Percentiles rank a stretch among this genome's conserved stretches.
phyloP scores from a whole-genome alignment of 148 eudicot species.

The Cornus suecica region DNA sequence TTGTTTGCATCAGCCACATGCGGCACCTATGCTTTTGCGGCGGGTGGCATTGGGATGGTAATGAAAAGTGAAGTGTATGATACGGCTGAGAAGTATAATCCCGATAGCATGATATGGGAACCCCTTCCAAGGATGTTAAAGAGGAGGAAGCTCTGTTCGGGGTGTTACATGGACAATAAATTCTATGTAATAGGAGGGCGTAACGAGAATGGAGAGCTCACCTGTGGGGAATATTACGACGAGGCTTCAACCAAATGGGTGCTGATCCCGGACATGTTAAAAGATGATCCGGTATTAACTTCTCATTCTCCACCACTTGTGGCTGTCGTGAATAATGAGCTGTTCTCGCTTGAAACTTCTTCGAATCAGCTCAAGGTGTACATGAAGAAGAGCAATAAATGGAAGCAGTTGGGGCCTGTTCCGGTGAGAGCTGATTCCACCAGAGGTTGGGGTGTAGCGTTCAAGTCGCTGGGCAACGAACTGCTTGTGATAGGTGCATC shows the following conservation, averaged over 20 bases:
- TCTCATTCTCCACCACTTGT: constrained; percentile 68
- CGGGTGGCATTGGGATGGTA: constrained; percentile 49
- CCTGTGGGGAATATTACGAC: constrained; percentile 67
- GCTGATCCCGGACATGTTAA: constrained; percentile 49
- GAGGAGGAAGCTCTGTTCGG: constrained; percentile 57
- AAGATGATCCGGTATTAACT: constrained; percentile 39
- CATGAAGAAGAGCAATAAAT: constrained; percentile 50
- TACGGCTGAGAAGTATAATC: constrained; percentile 35
- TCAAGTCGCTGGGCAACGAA: constrained; percentile 70
- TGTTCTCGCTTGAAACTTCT: constrained; percentile 52
- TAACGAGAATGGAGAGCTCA: constrained; percentile 40
- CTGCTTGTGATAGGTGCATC: constrained; percentile 66
- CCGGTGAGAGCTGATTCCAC: constrained; percentile 58
- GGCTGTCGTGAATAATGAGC: constrained; percentile 67
- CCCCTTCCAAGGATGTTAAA: constrained; percentile 59
- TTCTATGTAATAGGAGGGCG: constrained; percentile 66
- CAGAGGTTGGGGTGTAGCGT: constrained; percentile 88
- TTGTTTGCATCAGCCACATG: constrained; percentile 75
- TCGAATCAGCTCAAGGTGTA: constrained; percentile 65
- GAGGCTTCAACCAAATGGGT: constrained; percentile 45
- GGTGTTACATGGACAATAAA: constrained; percentile 63
- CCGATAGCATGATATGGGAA: constrained; percentile 48
- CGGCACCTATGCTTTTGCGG: constrained; percentile 55
- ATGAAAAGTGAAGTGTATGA: constrained; percentile 22
- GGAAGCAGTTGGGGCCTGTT: constrained; percentile 62